Conservation (phyloP, 441 rosid genomes). For the Flueggea neowawraea region DNA sequence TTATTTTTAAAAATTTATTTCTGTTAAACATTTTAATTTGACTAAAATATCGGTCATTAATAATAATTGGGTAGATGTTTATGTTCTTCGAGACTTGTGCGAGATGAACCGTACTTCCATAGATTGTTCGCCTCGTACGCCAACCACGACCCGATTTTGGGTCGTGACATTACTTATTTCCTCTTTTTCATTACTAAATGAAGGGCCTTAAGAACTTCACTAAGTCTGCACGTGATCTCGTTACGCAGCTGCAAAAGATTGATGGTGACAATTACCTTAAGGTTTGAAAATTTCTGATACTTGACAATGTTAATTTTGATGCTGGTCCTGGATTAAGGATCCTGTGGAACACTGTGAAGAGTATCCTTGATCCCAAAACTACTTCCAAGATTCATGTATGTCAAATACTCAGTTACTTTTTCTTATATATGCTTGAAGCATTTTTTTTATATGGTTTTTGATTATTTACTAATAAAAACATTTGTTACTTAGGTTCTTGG, state of each 20-base stretch:
- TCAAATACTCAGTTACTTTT: slow-evolving; percentile 1
- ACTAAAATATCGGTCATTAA: too few relatives aligned
- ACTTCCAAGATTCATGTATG: slow-evolving; percentile 94
- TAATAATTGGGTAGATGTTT: too few relatives aligned
- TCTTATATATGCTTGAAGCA: slow-evolving; percentile 1
- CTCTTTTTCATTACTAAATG: slow-evolving; percentile 13
- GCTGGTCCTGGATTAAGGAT: slow-evolving; percentile 98
- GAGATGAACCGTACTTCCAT: too few relatives aligned
- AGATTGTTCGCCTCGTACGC: too few relatives aligned
- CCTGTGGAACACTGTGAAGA: slow-evolving; percentile 88
- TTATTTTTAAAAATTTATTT: too few relatives aligned
- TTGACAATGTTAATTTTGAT: slow-evolving; percentile 15
- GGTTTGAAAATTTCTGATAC: slow-evolving; percentile 31
- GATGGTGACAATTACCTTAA: slow-evolving; percentile 98
- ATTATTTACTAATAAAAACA: not conserved
- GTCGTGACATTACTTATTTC: slow-evolving; percentile 9
- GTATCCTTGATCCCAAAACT: slow-evolving; percentile 94
- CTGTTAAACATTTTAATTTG: too few relatives aligned
- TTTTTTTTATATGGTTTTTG: not conserved
- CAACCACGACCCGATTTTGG: too few relatives aligned
- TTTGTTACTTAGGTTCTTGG: slow-evolving; percentile 73
- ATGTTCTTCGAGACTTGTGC: too few relatives aligned
- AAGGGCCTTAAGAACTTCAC: too few relatives aligned
- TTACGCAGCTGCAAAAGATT: slow-evolving; percentile 83
- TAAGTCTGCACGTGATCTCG: slow-evolving; percentile 91